Evolutionary conservation across 805 yeast genomes (phyloP), one percentile per base, ranked within the genome.

Genomic region (Ogataea philodendri): DNA sequence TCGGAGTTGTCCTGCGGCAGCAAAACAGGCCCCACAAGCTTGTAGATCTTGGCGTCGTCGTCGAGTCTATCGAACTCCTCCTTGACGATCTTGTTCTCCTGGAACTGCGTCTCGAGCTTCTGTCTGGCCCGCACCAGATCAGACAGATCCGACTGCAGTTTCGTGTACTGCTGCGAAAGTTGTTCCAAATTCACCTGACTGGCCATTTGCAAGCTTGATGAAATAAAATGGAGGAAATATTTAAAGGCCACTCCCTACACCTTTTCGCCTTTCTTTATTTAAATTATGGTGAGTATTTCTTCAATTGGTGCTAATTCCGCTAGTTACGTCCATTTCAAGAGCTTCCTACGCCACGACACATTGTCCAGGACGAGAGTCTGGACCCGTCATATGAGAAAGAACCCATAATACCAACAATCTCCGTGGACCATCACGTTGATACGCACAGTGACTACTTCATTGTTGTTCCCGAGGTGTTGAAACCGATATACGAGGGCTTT

Each of bases 21-120:
- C 41, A 93, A 68, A 4, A 90, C 88, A 5, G 96, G 95, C 1
- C 98, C 98, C 16, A 90, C 84, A 46, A 89, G 70, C 62, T 93
- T 93, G 65, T 76, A 93, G 16, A 93, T 78, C 50, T 84, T 84
- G 10, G 94, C 71, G 22, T 77, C 84, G 37, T 74, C 73, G 38
- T 84, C 65, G 27, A 63, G 50, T 6, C 45, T 48, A 18, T 72
- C 75, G 51, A 93, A 84, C 62, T 93, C 98, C 39, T 75, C 80
- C 46, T 79, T 70, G 10, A 93, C 98, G 32, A 93, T 89, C 51
- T 79, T 79, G 60, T 89, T 89, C 60, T 93, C 99, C 61, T 93
- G 98, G 50, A 69, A 76, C 63, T 93, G 99, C 1, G 97, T 85
- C 56, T 93, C 99, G 29, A 93, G 72, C 54, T 81, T 76, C 48